phyloP scores from a whole-genome alignment of 1,284 basidiomycete genomes.

The Vanrija humicola region DNA sequence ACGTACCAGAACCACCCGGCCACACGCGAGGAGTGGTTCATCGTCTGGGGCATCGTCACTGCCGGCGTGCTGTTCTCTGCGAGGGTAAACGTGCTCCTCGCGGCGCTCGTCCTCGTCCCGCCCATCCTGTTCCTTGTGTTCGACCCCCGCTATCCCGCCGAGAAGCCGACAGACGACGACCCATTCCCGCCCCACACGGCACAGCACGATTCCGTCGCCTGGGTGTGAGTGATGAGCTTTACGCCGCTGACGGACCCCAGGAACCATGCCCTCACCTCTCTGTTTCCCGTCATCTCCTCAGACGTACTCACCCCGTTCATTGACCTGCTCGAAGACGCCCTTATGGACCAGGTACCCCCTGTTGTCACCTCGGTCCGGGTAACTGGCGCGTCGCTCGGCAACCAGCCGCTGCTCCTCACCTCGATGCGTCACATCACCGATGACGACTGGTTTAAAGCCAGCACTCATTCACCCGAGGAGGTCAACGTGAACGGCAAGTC shows the following conservation, averaged over 20 bases:
- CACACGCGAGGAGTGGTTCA: too few relatives aligned
- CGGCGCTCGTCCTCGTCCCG: background rate
- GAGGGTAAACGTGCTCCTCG: too few relatives aligned
- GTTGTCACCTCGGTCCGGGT: slow-evolving; percentile 46
- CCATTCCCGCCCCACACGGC: slow-evolving; percentile 3
- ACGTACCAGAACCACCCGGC: too few relatives aligned
- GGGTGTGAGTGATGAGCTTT: slow-evolving; percentile 11
- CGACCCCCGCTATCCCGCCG: background rate
- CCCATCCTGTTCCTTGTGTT: background rate
- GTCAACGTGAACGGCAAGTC: background rate
- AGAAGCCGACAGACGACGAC: background rate
- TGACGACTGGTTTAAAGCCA: slow-evolving; percentile 45
- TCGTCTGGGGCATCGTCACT: background rate
- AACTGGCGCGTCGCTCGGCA: slow-evolving; percentile 39
- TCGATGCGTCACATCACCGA: slow-evolving; percentile 42
- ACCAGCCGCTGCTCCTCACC: slow-evolving; percentile 42
- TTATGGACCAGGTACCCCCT: slow-evolving; percentile 45
- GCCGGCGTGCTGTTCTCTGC: background rate
- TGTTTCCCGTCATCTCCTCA: slow-evolving; percentile 48
- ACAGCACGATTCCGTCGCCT: slow-evolving; percentile 6
- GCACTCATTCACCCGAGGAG: slow-evolving; percentile 11
- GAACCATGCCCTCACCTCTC: slow-evolving; percentile 42
- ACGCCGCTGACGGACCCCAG: slow-evolving; percentile 13
- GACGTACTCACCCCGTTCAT: slow-evolving; percentile 49
- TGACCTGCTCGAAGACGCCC: slow-evolving; percentile 48